phyloP scores from a whole-genome alignment of 768 basidiomycete genomes.

The Leucocoprinus leucothites region DNA sequence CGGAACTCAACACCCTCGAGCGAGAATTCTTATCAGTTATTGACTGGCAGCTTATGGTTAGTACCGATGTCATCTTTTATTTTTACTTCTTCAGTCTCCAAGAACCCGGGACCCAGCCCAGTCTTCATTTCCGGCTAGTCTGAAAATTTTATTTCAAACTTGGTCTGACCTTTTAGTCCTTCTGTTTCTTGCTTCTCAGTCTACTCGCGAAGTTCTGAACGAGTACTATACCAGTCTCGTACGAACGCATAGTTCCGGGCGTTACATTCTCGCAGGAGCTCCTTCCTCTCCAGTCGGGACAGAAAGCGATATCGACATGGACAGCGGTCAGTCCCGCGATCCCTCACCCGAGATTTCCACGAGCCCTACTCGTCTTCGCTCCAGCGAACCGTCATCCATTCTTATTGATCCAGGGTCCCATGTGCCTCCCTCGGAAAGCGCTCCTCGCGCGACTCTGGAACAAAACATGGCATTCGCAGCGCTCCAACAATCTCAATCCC shows the following conservation, averaged over 20 bases:
- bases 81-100: neutral
- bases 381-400: constrained; percentile 40
- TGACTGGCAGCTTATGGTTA: constrained; percentile 93
- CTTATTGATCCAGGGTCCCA: constrained; percentile 36
- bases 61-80: constrained; percentile 25
- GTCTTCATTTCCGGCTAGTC: neutral
- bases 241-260: constrained; percentile 70
- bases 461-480: constrained; percentile 85
- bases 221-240: constrained; percentile 94
- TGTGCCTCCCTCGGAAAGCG: constrained; percentile 29
- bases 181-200: constrained; percentile 46
- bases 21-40: constrained; percentile 89
- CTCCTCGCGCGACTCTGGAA: constrained; percentile 68
- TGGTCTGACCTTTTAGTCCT: constrained; percentile 25
- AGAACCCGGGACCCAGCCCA: neutral
- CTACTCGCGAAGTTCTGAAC: constrained; percentile 86
- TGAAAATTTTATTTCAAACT: constrained; percentile 10
- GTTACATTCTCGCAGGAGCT: constrained; percentile 49
- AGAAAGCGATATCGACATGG: constrained; percentile 59
- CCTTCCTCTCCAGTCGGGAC: constrained; percentile 39
- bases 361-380: constrained; percentile 24
- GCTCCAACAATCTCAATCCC: constrained; percentile 46
- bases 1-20: constrained; percentile 93
- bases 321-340: constrained; percentile 48
- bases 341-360: constrained; percentile 41